Evolutionary conservation across 257 asterid species (phyloP).

Genomic region (Schizonepeta tenuifolia): DNA sequence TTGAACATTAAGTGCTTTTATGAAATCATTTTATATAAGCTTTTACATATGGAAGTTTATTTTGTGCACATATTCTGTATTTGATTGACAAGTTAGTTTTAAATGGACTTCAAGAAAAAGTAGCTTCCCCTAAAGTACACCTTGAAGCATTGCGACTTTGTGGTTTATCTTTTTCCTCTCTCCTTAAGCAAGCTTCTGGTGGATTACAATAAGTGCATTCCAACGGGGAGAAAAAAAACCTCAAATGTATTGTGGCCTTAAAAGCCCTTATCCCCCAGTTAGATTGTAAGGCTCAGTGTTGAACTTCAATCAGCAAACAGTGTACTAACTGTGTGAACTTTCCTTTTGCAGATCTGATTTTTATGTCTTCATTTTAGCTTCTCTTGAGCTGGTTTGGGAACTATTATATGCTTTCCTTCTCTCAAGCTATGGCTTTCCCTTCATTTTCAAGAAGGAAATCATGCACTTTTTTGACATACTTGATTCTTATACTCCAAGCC

Average conservation of each 20-base stretch:
- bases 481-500: slow-evolving; percentile 54
- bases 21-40: background rate
- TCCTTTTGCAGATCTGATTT: slow-evolving; percentile 39
- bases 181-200: background rate
- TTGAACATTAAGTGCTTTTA: background rate
- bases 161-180: background rate
- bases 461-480: slow-evolving; percentile 45
- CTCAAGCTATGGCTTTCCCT: slow-evolving; percentile 60
- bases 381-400: slow-evolving; percentile 35
- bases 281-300: background rate
- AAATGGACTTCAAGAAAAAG: slow-evolving; percentile 7
- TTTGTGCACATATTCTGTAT: background rate
- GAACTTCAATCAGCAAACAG: slow-evolving; percentile 14
- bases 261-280: slow-evolving; percentile 14
- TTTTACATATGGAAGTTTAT: background rate
- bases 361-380: slow-evolving; percentile 36
- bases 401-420: slow-evolving; percentile 45
- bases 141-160: background rate
- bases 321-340: slow-evolving; percentile 23
- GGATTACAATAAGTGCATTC: background rate
- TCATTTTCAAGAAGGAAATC: slow-evolving; percentile 58
- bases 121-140: background rate
- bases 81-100: background rate
- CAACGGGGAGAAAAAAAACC: background rate
- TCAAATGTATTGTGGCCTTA: background rate